Evolutionary conservation across 2,329 filamentous ascomycete species (phyloP).

Genomic region (Catunica adiposa): DNA sequence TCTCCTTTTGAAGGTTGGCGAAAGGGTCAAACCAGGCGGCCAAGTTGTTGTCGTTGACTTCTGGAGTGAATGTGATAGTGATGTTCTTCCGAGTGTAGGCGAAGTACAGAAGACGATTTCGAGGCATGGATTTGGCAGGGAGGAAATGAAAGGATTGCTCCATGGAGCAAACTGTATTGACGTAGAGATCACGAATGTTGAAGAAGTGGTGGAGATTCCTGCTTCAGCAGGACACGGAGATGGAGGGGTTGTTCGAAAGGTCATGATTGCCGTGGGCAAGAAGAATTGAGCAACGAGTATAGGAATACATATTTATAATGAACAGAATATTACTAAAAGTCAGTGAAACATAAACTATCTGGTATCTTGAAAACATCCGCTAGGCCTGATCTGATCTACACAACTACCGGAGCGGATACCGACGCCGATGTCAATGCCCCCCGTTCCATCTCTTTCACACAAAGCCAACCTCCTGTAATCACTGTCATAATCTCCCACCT

Average conservation of each 20-base stretch:
- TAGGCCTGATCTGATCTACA: too few species aligned
- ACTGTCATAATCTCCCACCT: conserved; percentile 29
- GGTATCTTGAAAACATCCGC: too few species aligned
- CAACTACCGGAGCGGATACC: neutral
- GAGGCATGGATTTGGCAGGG: neutral
- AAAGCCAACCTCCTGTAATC: conserved; percentile 5
- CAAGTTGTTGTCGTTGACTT: conserved; percentile 1
- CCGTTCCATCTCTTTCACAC: conserved; percentile 5
- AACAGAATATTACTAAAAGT: too few species aligned
- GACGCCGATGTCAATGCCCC: neutral
- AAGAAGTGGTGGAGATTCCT: neutral
- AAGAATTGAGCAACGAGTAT: neutral
- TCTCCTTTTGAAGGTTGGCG: neutral
- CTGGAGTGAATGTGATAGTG: neutral
- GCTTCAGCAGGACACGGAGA: neutral
- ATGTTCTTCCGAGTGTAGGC: neutral
- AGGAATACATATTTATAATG: too few species aligned
- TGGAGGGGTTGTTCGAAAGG: neutral
- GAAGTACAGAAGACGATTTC: neutral
- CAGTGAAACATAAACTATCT: too few species aligned
- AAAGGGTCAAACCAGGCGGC: neutral
- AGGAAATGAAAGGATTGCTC: neutral
- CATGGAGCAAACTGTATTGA: neutral
- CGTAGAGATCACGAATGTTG: neutral
- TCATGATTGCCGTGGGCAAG: neutral